Base-by-base conservation (phyloP, 1,139 yeast species). In the Pichia sp. region DNA sequence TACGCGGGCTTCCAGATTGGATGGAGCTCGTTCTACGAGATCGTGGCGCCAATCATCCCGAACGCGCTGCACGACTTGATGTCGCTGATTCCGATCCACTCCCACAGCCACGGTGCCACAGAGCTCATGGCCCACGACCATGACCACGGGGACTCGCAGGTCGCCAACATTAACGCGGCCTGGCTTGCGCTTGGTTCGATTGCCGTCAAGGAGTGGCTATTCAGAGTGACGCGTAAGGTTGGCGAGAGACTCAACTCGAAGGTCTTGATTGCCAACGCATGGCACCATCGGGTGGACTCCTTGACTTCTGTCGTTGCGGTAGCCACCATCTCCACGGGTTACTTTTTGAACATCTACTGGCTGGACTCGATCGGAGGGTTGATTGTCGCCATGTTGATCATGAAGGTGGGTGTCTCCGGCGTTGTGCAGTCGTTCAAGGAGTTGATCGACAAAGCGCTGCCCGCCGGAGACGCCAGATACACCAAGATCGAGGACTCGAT, bases 201-300 rank as follows among this genome's bases (percentile, higher is more conserved):
- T 57, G 79, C 78, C 3, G 80, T 90, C 50, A 93, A 93, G 67
- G 99, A 93, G 69, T 78, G 96, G 78, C 81, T 93, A 49, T 93
- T 82, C 71, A 82, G 82, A 56, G 87, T 88, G 15, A 93, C 99
- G 0, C 79, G 85, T 74, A 80, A 82, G 59, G 83, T 93, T 19
- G 98, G 97, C 2, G 74, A 77, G 47, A 74, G 78, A 58, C 81
- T 90, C 34, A 87, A 89, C 65, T 90, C 97, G 1, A 88, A 90
- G 59, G 98, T 93, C 5, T 77, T 93, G 54, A 85, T 90, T 51
- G 99, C 99, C 6, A 93, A 93, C 67, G 99, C 99, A 3, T 93
- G 98, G 98, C 99, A 93, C 69, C 99, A 93, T 67, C 79, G 99
- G 60, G 92, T 93, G n/a, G 99, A 93, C 68, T 87, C 96, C 1